Percentiles rank a stretch among this genome's conserved stretches.
Conservation (phyloP, 768 basidiomycete genomes). For the Kwoniella pini region DNA sequence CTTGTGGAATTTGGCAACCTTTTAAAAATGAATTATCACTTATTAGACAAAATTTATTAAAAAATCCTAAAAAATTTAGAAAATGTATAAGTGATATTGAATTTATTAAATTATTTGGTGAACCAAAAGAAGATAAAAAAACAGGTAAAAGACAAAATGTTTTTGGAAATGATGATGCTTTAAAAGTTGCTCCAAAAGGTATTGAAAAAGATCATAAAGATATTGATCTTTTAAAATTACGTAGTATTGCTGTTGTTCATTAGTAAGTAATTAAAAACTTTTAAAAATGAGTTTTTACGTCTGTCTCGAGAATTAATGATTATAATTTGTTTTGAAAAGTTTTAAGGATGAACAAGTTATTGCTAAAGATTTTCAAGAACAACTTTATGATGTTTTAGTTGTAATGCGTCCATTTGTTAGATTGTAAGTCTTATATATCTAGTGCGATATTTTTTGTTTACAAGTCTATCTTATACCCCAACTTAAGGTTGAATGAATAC, state of each 20-base stretch:
- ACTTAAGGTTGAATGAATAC: slow-evolving; percentile 38
- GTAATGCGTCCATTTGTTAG: slow-evolving; percentile 76
- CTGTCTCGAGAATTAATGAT: no score
- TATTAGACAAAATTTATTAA: slow-evolving; percentile 72
- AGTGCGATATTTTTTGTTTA: no score
- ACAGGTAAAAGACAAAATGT: slow-evolving; percentile 70
- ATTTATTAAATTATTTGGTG: slow-evolving; percentile 78
- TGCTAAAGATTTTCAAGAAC: slow-evolving; percentile 65
- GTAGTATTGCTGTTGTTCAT: slow-evolving; percentile 70
- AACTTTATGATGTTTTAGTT: slow-evolving; percentile 61
- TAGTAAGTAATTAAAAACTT: no score
- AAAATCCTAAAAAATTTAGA: slow-evolving; percentile 65
- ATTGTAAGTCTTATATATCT: slow-evolving; percentile 27
- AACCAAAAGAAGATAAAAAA: slow-evolving; percentile 62
- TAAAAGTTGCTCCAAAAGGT: slow-evolving; percentile 91
- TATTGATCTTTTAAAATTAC: slow-evolving; percentile 85
- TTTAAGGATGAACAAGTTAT: slow-evolving; percentile 77
- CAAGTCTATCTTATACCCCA: slow-evolving; percentile 39
- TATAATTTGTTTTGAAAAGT: slow-evolving; percentile 57
- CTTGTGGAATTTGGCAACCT: slow-evolving; percentile 65
- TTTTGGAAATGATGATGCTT: slow-evolving; percentile 81
- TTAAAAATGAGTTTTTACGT: neutral
- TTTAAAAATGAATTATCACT: slow-evolving; percentile 72
- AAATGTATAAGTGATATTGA: slow-evolving; percentile 65
- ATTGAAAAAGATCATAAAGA: slow-evolving; percentile 80